Evolutionary conservation across 805 yeast genomes (phyloP).

Genomic region (Wickerhamiella bombiphila): DNA sequence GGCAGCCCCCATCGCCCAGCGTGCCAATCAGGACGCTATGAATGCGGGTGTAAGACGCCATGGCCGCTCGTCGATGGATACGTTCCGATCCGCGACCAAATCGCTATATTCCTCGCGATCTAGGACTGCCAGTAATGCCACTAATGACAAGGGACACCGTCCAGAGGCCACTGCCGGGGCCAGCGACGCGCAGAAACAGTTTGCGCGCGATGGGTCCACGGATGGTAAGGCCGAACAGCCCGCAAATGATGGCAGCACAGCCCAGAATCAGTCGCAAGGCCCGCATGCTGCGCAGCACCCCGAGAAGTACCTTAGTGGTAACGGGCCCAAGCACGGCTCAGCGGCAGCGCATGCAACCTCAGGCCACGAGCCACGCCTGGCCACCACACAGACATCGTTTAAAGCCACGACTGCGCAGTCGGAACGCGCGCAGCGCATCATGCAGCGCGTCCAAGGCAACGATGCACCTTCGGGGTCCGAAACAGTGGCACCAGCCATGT

Average conservation of each 20-base stretch:
- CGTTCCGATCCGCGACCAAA: not conserved
- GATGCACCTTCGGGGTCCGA: not conserved
- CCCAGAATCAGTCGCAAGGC: not conserved
- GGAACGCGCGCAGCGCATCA: slow-evolving; percentile 11
- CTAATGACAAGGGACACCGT: not conserved
- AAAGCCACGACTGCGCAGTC: slow-evolving; percentile 8
- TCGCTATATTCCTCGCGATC: not conserved
- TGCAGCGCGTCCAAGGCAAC: not conserved
- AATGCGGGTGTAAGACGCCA: slow-evolving; percentile 16
- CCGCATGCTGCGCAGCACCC: slow-evolving; percentile 9
- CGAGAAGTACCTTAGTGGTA: slow-evolving; percentile 5
- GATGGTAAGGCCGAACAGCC: not conserved
- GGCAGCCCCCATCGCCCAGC: slow-evolving; percentile 20
- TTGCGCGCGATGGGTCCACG: no score
- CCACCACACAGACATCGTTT: slow-evolving; percentile 12
- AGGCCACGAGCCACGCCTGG: slow-evolving; percentile 7
- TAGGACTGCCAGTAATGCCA: no score
- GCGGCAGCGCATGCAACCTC: not conserved
- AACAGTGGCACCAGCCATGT: not conserved
- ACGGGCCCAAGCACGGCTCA: slow-evolving; percentile 1
- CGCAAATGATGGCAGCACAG: not conserved
- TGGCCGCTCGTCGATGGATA: not conserved
- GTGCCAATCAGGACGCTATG: slow-evolving; percentile 17
- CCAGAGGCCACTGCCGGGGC: not conserved
- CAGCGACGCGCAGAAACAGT: not conserved